These are phyloP conservation scores for Termitomyces sp. DNA, from an alignment of 768 basidiomycete species.

Conservation along the genomic window DNA sequence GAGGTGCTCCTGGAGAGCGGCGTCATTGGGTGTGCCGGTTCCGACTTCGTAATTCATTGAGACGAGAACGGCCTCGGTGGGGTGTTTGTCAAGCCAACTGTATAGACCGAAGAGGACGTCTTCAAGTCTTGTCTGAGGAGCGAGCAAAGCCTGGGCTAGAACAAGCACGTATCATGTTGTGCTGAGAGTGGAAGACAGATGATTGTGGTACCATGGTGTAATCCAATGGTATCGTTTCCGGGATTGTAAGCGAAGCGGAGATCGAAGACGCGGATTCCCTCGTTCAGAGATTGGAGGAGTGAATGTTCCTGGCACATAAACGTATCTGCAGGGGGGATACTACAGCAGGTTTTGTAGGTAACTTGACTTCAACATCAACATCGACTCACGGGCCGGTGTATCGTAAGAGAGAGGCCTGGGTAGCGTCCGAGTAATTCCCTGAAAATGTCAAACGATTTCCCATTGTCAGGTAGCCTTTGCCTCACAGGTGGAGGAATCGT, in stretches of 20 bases:
- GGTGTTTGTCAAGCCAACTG: constrained; percentile 45
- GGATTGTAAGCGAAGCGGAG: constrained; percentile 44
- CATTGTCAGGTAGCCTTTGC: background rate
- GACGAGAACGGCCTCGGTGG: constrained; percentile 44
- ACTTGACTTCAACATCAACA: background rate
- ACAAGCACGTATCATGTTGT: background rate
- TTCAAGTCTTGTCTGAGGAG: constrained; percentile 38
- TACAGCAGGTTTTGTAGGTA: constrained; percentile 3
- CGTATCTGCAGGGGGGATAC: constrained; percentile 26
- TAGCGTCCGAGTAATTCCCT: constrained; percentile 42
- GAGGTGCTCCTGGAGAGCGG: constrained; percentile 34
- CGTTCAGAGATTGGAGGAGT: constrained; percentile 39
- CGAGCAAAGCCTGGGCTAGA: constrained; percentile 34
- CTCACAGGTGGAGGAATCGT: constrained; percentile 44
- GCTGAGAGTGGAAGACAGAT: background rate
- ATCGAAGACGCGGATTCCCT: constrained; percentile 47
- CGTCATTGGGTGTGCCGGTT: constrained; percentile 38
- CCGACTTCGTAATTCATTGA: constrained; percentile 45
- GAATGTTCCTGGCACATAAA: constrained; percentile 43
- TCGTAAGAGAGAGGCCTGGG: constrained; percentile 32
- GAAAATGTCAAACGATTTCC: background rate
- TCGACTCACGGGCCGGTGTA: constrained; percentile 38
- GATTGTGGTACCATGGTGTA: constrained; percentile 41
- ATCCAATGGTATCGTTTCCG: constrained; percentile 44
- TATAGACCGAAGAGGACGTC: constrained; percentile 50